A percentile compares a stretch with the other conserved stretches of the same genome.
Conservation (phyloP, 2,329 filamentous ascomycete species). For the Fusarium sp. region DNA sequence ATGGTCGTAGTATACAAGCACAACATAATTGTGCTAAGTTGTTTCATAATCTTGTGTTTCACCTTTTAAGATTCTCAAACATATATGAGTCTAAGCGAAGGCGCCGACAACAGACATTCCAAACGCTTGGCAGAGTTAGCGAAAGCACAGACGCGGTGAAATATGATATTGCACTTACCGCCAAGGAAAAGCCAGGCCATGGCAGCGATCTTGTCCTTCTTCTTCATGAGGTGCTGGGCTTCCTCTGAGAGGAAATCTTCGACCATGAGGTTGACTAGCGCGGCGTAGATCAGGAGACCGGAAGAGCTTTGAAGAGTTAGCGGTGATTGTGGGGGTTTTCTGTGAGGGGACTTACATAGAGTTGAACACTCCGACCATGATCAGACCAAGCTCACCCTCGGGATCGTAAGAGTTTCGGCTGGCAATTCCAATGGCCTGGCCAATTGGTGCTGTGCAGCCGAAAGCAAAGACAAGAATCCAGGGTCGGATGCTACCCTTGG, state of each 20-base stretch:
- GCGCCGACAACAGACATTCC: constrained; percentile 40
- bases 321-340: accelerated
- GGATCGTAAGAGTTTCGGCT: constrained; percentile 72
- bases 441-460: constrained; percentile 73
- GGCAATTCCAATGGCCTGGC: constrained; percentile 72
- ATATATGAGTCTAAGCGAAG: constrained; percentile 24
- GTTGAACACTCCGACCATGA: constrained; percentile 75
- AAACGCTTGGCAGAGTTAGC: constrained; percentile 25
- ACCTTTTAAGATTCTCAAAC: constrained; percentile 1
- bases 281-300: constrained; percentile 72
- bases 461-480: constrained; percentile 74
- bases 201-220: constrained; percentile 66
- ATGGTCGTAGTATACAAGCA: background rate
- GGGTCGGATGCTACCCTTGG: constrained; percentile 67
- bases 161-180: constrained; percentile 54
- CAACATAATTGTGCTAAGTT: background rate
- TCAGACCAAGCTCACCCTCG: constrained; percentile 72
- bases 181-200: constrained; percentile 65
- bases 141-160: background rate
- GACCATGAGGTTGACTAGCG: constrained; percentile 72
- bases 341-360: constrained; percentile 63
- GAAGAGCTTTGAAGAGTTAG: constrained; percentile 61
- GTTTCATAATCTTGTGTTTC: constrained; percentile 9
- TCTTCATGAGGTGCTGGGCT: constrained; percentile 62
- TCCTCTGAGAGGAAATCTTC: constrained; percentile 75